These are phyloP conservation scores for Fusarium sp. DNA, from an alignment of 2,329 filamentous ascomycete genomes.

Conservation along the genomic window DNA sequence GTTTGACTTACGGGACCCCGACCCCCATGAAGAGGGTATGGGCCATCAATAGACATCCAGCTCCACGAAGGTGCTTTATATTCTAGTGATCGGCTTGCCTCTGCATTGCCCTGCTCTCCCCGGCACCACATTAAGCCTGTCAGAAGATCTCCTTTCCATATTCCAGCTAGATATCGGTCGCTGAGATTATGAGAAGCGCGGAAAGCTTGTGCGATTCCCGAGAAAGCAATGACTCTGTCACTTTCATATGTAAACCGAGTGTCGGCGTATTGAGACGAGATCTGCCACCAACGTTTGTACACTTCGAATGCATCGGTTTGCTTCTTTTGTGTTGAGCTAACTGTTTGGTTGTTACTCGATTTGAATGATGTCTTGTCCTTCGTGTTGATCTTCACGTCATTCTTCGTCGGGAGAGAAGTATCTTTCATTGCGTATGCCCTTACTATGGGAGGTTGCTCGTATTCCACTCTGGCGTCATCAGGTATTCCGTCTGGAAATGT, in stretches of 20 bases:
- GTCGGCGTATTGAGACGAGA: neutral
- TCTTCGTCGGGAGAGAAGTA: too few relatives aligned
- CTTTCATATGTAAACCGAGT: neutral
- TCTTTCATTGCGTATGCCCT: neutral
- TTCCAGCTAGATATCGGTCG: neutral
- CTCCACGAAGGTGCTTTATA: constrained; percentile 1
- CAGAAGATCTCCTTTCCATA: neutral
- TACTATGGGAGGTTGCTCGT: too few relatives aligned
- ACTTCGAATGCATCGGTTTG: neutral
- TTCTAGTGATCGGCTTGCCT: neutral
- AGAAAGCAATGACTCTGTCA: neutral
- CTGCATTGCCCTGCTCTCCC: neutral
- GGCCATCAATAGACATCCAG: constrained; percentile 1
- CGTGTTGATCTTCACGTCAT: too few relatives aligned
- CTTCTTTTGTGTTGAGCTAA: neutral
- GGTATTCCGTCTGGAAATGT: neutral
- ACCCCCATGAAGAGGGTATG: neutral
- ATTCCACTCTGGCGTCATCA: neutral
- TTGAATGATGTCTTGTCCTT: too few relatives aligned
- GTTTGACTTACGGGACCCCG: too few relatives aligned
- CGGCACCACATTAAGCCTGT: neutral
- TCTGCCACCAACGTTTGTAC: neutral
- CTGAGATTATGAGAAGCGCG: neutral
- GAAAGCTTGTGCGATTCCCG: neutral
- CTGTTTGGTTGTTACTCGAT: too few relatives aligned